Conservation (phyloP, 495 filamentous ascomycete species). For the Lindgomyces ingoldianus region DNA sequence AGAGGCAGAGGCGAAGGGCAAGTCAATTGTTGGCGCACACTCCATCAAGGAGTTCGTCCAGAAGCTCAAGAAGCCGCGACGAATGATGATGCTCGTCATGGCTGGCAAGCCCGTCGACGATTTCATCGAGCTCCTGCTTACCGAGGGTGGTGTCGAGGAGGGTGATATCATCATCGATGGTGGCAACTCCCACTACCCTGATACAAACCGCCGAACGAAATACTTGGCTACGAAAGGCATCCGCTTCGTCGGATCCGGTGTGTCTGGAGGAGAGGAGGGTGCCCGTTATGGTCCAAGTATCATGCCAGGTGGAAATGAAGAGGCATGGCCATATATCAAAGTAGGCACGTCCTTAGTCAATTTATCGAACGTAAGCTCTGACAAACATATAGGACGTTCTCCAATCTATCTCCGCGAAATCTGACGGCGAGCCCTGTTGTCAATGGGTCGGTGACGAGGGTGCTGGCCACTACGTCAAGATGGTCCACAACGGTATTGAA, state of each 20-base stretch:
- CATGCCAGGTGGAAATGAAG: slow-evolving; percentile 98
- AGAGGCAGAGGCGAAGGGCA: slow-evolving; percentile 57
- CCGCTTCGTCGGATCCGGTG: slow-evolving; percentile 94
- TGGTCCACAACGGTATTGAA: slow-evolving; percentile 99
- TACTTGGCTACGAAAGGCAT: slow-evolving; percentile 85
- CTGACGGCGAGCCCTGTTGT: slow-evolving; percentile 93
- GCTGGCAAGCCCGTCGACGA: slow-evolving; percentile 96
- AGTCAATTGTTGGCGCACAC: slow-evolving; percentile 89
- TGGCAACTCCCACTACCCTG: slow-evolving; percentile 98
- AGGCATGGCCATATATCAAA: slow-evolving; percentile 98
- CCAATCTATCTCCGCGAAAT: slow-evolving; percentile 96
- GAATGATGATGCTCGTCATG: slow-evolving; percentile 97
- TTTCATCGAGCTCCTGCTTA: slow-evolving; percentile 92
- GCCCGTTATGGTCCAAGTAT: slow-evolving; percentile 94
- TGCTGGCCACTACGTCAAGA: slow-evolving; percentile 99
- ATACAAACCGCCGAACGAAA: slow-evolving; percentile 92
- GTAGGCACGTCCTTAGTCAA: not conserved
- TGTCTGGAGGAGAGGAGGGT: slow-evolving; percentile 99
- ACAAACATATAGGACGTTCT: slow-evolving; percentile 66
- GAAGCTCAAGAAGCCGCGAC: slow-evolving; percentile 95
- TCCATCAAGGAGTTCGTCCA: slow-evolving; percentile 88
- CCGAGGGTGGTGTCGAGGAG: slow-evolving; percentile 71
- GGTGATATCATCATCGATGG: slow-evolving; percentile 99
- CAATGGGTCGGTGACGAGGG: slow-evolving; percentile 99
- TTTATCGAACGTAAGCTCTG: not conserved